phyloP scores from a whole-genome alignment of 345 rosid genomes.

The Hibiscus tridactylites region DNA sequence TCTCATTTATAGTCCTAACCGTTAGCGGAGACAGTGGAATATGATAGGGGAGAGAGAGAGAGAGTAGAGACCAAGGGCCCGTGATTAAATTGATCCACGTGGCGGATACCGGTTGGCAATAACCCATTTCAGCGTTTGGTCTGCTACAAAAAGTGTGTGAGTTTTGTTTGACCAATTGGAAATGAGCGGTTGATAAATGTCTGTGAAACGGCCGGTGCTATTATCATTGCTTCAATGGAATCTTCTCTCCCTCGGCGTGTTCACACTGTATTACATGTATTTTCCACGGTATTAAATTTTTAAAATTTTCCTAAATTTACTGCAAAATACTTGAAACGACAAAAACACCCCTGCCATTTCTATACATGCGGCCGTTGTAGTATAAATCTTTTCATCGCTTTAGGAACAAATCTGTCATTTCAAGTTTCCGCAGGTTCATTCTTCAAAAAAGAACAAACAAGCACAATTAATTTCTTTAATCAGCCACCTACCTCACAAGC shows the following conservation, averaged over 20 bases:
- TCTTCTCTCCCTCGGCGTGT: conserved; percentile 28
- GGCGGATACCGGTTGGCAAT: too few relatives aligned
- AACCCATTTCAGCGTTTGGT: neutral
- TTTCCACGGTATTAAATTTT: neutral
- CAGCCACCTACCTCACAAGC: conserved; percentile 8
- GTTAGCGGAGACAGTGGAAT: too few relatives aligned
- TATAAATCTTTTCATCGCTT: too few relatives aligned
- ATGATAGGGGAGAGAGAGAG: too few relatives aligned
- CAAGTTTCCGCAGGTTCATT: neutral
- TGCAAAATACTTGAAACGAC: neutral
- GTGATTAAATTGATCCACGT: too few relatives aligned
- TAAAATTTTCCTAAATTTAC: neutral
- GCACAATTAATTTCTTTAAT: neutral
- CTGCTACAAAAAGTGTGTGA: too few relatives aligned
- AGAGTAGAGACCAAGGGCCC: too few relatives aligned
- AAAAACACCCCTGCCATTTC: neutral
- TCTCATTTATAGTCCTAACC: too few relatives aligned
- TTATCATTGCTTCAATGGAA: conserved; percentile 18
- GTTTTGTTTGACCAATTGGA: neutral
- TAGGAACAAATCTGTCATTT: conserved; percentile 11
- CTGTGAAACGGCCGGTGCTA: neutral
- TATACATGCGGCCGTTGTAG: neutral
- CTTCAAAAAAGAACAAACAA: neutral
- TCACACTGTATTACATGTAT: conserved; percentile 24
- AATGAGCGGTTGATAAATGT: neutral